These are phyloP conservation scores for Trichocladium uniseriatum DNA, from an alignment of 495 filamentous ascomycete species.

Conservation along the genomic window DNA sequence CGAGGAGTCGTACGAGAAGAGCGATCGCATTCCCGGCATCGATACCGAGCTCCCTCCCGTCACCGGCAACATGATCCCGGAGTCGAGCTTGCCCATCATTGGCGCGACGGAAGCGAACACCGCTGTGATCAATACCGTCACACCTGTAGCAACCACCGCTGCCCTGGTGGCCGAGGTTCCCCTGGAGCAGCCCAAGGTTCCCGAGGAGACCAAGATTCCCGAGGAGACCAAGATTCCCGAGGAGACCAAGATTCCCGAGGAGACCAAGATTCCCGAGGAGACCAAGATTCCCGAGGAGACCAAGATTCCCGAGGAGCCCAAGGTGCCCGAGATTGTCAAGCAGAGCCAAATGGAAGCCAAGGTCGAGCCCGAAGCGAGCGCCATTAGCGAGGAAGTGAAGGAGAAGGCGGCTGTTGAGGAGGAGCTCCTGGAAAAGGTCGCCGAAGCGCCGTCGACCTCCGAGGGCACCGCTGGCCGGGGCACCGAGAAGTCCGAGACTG, in stretches of 20 bases:
- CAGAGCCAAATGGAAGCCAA: constrained; percentile 56
- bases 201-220: too few relatives aligned
- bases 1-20: constrained; percentile 74
- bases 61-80: constrained; percentile 62
- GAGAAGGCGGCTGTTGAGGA: constrained; percentile 54
- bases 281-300: too few relatives aligned
- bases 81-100: constrained; percentile 73
- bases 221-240: too few relatives aligned
- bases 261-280: too few relatives aligned
- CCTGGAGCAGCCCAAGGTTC: too few relatives aligned
- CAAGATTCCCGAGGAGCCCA: too few relatives aligned
- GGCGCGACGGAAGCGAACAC: constrained; percentile 33
- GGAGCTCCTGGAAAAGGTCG: constrained; percentile 51
- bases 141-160: constrained; percentile 62
- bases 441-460: constrained; percentile 45
- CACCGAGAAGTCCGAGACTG: constrained; percentile 39
- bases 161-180: constrained; percentile 46
- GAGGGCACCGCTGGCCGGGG: constrained; percentile 43
- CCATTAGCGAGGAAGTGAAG: constrained; percentile 43
- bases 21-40: constrained; percentile 47
- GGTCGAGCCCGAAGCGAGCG: constrained; percentile 51
- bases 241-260: too few relatives aligned
- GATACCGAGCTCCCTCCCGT: constrained; percentile 54
- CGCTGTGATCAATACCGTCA: constrained; percentile 57
- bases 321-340: constrained; percentile 57